A percentile compares a stretch with the other conserved stretches of the same genome.
Conservation (phyloP, 352 stramenopile genomes). For the Phytophthora podocarpi region DNA sequence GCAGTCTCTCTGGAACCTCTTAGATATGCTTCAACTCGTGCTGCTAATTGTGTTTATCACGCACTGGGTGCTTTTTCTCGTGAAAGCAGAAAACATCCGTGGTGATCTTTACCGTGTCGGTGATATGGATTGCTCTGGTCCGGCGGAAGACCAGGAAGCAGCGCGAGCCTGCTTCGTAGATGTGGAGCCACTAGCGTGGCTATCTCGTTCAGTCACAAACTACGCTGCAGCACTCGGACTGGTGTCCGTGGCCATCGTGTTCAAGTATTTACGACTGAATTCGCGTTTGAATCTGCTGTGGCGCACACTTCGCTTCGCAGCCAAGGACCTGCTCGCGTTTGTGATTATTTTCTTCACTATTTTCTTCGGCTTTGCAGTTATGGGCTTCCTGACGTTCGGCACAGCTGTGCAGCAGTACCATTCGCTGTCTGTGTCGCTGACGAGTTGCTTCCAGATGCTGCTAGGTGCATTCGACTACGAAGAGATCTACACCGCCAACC, state of each 20-base stretch:
- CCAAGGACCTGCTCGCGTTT: constrained; percentile 76
- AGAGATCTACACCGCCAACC: constrained; percentile 66
- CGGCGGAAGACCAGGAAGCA: constrained; percentile 46
- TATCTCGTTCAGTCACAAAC: constrained; percentile 59
- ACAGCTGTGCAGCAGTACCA: constrained; percentile 70
- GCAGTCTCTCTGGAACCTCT: constrained; percentile 79
- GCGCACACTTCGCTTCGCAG: constrained; percentile 76
- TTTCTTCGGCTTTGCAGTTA: constrained; percentile 79
- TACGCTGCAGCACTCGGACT: constrained; percentile 61
- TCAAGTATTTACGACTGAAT: constrained; percentile 84
- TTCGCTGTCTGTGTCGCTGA: constrained; percentile 69
- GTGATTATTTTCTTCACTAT: constrained; percentile 85
- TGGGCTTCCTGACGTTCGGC: constrained; percentile 80
- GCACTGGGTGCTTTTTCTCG: constrained; percentile 62
- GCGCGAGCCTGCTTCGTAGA: constrained; percentile 64
- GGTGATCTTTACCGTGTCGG: constrained; percentile 58
- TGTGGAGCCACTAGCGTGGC: constrained; percentile 55
- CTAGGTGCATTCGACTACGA: constrained; percentile 83
- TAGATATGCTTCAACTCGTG: constrained; percentile 77
- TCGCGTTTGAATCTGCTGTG: constrained; percentile 80
- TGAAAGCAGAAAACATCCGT: constrained; percentile 55
- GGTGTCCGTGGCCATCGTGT: constrained; percentile 79
- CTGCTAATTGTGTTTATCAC: constrained; percentile 68
- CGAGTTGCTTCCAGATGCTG: constrained; percentile 86
- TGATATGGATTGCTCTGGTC: constrained; percentile 51